Conservation (phyloP, 768 basidiomycete species). For the Xerocomellus chrysenteron region DNA sequence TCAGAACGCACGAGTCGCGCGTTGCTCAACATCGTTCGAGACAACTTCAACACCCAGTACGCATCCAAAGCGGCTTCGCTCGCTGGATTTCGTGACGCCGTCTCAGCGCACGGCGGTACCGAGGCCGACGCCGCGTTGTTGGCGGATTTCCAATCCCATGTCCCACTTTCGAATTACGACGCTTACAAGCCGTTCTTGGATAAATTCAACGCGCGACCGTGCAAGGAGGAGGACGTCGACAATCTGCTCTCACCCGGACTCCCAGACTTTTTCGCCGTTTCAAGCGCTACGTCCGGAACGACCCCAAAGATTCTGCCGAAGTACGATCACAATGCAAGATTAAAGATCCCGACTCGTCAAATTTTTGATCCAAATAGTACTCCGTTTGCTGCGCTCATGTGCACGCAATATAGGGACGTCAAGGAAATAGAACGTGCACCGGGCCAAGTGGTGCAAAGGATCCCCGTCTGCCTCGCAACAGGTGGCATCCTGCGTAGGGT, state of each 20-base stretch:
- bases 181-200: conserved; percentile 13
- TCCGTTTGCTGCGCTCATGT: background rate
- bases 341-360: background rate
- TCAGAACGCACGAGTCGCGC: background rate
- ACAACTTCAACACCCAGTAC: conserved; percentile 8
- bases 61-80: background rate
- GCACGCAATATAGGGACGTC: background rate
- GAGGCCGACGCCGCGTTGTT: conserved; percentile 1
- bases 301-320: conserved; percentile 5
- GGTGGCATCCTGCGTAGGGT: background rate
- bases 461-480: conserved; percentile 1
- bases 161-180: conserved; percentile 10
- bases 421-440: conserved; percentile 1
- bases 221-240: conserved; percentile 17
- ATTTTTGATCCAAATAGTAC: background rate
- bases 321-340: conserved; percentile 3
- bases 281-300: conserved; percentile 16
- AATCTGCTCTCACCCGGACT: conserved; percentile 20
- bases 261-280: conserved; percentile 6
- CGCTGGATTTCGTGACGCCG: conserved; percentile 6
- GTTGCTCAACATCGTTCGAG: conserved; percentile 2
- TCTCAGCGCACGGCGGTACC: background rate
- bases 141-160: background rate
- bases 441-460: conserved; percentile 1
- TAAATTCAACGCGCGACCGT: conserved; percentile 13